A percentile compares a stretch with the other conserved stretches of the same genome.
phyloP scores from a whole-genome alignment of 345 rosid species.

The Orychophragmus violaceus region DNA sequence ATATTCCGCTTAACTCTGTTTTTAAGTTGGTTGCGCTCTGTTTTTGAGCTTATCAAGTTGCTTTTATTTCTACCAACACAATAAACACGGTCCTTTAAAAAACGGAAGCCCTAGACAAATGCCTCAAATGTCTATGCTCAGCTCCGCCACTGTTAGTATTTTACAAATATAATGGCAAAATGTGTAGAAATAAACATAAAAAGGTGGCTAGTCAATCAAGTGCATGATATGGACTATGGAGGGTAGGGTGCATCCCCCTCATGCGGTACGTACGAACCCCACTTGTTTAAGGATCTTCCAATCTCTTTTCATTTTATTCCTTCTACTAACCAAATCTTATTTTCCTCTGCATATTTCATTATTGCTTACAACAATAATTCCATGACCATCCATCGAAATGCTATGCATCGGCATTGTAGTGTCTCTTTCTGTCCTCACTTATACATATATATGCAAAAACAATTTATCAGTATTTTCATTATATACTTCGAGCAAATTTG shows the following conservation, averaged over 20 bases:
- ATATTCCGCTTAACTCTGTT: no score
- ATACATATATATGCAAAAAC: not conserved
- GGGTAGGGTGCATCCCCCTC: constrained; percentile 30
- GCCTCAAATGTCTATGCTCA: no score
- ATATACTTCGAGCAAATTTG: not conserved
- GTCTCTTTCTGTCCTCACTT: constrained; percentile 4
- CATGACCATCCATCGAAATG: not conserved
- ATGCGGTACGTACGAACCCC: constrained; percentile 26
- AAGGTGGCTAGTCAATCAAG: constrained; percentile 19
- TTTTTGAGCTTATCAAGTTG: no score
- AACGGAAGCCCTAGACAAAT: no score
- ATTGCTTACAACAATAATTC: constrained; percentile 2
- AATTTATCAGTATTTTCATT: not conserved
- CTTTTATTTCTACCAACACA: no score
- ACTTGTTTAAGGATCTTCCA: constrained; percentile 35
- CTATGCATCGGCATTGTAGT: constrained; percentile 13
- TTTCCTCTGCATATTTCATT: constrained; percentile 10
- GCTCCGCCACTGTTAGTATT: no score
- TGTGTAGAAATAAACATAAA: not conserved
- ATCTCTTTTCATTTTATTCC: not conserved
- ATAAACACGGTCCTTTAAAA: no score
- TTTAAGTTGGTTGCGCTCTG: no score
- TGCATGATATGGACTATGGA: constrained; percentile 29
- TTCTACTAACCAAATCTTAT: not conserved
- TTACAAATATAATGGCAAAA: not conserved